Evolutionary conservation across 2,329 filamentous ascomycete genomes (phyloP), one percentile per base, ranked within the genome.

Genomic region (Aspergillus sergii): DNA sequence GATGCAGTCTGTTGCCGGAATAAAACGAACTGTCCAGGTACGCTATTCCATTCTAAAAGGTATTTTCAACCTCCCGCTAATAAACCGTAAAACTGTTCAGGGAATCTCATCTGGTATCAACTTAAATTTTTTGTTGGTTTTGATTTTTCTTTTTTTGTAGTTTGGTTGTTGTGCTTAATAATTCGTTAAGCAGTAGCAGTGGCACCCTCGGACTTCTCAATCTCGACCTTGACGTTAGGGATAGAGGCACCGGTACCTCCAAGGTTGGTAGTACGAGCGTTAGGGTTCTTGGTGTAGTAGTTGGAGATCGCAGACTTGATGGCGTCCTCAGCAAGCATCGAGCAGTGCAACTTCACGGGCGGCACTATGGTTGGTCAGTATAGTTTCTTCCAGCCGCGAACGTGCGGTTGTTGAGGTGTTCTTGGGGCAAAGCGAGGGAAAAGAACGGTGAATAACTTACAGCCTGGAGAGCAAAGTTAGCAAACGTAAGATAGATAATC

Each of bases 261-360:
- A 12, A 97, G 86, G 75, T 94, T 88, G 45, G 93, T 96, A 62
- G 84, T 75, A 73, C 87, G 86, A 41, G 88, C 88, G 66, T 90
- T 88, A 63, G 92, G 92, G 82, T 96, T 95, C 86, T 96, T 95
- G 75, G 88, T 91, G 83, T 94, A 92, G 83, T 95, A 96, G 79
- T 96, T 92, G 67, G 88, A 90, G 75, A 96, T 95, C 70, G 93
- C 93, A 43, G 91, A 93, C 81, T 95, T 95, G 85, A 96, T 96
- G 67, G 92, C 93, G 75, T 96, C 92, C 79, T 96, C 93, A 16
- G 93, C 93, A 69, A 96, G 86, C 91, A 96, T 95, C 57, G 91
- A 94, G 85, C 93, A 96, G 80, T 96, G 93, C 55, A 95, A 81
- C 83, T 96, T 96, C 57, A 96, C 92, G 65, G 93, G 92, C 41